These are phyloP conservation scores for Microcyclosporella mali DNA, from an alignment of 2,329 filamentous ascomycete genomes.

Conservation along the genomic window DNA sequence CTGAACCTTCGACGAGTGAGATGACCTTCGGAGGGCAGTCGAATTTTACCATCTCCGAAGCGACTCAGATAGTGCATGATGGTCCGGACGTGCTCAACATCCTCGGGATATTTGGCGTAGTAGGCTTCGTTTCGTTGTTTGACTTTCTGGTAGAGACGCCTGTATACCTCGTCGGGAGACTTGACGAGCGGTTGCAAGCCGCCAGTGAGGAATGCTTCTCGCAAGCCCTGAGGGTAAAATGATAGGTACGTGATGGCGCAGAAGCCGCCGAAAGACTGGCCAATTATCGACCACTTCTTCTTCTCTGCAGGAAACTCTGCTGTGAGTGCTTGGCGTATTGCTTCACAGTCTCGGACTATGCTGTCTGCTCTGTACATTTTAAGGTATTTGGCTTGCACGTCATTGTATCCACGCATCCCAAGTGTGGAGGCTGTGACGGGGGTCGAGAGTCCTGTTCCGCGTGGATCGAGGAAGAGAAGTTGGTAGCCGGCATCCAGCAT, in stretches of 20 bases:
- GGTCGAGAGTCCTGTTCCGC: slow-evolving; percentile 79
- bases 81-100: slow-evolving; percentile 60
- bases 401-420: slow-evolving; percentile 53
- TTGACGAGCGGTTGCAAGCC: slow-evolving; percentile 73
- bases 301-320: slow-evolving; percentile 61
- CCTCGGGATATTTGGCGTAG: slow-evolving; percentile 79
- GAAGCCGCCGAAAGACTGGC: slow-evolving; percentile 90
- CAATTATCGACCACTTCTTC: slow-evolving; percentile 77
- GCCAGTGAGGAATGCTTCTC: slow-evolving; percentile 76
- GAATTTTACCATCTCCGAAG: slow-evolving; percentile 51
- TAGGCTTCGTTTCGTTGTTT: slow-evolving; percentile 68
- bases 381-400: slow-evolving; percentile 72
- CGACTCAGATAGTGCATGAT: slow-evolving; percentile 60
- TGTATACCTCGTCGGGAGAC: slow-evolving; percentile 68
- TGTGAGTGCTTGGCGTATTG: slow-evolving; percentile 70
- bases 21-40: slow-evolving; percentile 64
- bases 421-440: slow-evolving; percentile 71
- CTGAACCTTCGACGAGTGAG: slow-evolving; percentile 70
- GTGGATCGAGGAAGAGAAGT: slow-evolving; percentile 77
- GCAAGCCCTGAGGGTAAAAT: slow-evolving; percentile 66
- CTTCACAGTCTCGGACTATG: slow-evolving; percentile 84
- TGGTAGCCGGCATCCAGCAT: slow-evolving; percentile 78
- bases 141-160: slow-evolving; percentile 62
- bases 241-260: slow-evolving; percentile 78
- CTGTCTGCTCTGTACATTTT: slow-evolving; percentile 82